Base-by-base conservation (phyloP, 768 basidiomycete genomes). In the Coprinopsis cinerea region DNA sequence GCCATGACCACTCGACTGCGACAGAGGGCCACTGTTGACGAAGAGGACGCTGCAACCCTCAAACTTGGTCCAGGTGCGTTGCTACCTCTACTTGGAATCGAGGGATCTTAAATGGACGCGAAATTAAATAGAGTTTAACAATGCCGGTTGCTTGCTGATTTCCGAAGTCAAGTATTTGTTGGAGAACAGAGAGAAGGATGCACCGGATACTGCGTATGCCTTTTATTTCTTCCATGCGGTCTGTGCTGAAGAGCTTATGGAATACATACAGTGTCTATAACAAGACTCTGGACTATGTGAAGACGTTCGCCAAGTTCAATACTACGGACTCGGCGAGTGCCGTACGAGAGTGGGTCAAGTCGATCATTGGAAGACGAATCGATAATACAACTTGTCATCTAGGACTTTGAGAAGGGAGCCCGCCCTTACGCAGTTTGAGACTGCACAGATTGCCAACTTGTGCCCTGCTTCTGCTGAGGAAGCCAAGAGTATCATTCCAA, bases 121-220 rank as follows among this genome's bases (percentile, higher is more conserved):
- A n/a, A 30, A 39, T 17, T 25, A 40, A 27, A 43, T 54, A 91
- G 92, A 91, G 62, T 94, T 94, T 70, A 90, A 90, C 70, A 90
- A 92, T 55, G 88, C 88, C 4, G 91, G 88, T 74, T 92, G 88
- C 65, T 65, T 95, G 61, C 77, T 92, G 58, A 92, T 94, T 53
- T 92, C 90, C 1, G 92, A 95, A 62, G 92, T 94, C 63, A 91
- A 91, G 61, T 88, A 92, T 63, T 70, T 95, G 42, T 72, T 95
- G 24, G 89, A 92, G 66, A 87, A 88, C 71, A 73, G 88, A 57
- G 84, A 90, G 67, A 88, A 91, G 66, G 86, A 88, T 59, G 86
- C 87, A 1, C 90, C 90, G 6, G 89, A 91, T 60, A 92, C 89
- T 49, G 79, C 83, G 92, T 92, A 61, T 52, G 84, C 27, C 15